Percentiles rank a stretch among this genome's conserved stretches.
Evolutionary conservation across 2,329 filamentous ascomycete genomes (phyloP).

Genomic region (Pseudocercospora fijiensis): DNA sequence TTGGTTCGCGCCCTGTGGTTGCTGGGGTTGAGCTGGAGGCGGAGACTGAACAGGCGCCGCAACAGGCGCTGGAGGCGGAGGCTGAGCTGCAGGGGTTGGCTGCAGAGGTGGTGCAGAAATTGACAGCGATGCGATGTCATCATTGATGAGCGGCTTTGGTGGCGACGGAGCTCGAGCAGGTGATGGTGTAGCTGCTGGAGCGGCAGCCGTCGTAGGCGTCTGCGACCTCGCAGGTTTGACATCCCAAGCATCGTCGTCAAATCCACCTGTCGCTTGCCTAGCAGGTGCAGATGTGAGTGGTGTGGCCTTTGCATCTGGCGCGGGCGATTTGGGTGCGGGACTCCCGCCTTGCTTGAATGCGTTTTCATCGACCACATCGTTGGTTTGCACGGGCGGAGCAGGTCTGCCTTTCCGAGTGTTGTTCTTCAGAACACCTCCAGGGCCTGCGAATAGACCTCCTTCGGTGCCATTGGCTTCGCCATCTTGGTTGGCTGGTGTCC

Average conservation of each 20-base stretch:
- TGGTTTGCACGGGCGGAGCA: conserved; percentile 79
- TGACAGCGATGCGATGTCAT: conserved; percentile 68
- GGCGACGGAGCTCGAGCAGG: conserved; percentile 41
- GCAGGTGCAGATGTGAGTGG: conserved; percentile 51
- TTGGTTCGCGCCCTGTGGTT: conserved; percentile 44
- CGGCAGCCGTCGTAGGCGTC: conserved; percentile 39
- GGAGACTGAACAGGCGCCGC: conserved; percentile 24
- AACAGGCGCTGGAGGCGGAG: conserved; percentile 42
- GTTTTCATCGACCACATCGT: conserved; percentile 82
- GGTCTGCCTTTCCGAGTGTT: conserved; percentile 92
- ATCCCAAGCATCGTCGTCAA: conserved; percentile 97
- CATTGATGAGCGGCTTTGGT: conserved; percentile 59
- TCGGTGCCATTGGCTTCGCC: conserved; percentile 58
- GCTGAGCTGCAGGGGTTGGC: conserved; percentile 52
- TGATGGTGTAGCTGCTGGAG: conserved; percentile 34
- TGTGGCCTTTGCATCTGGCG: conserved; percentile 49
- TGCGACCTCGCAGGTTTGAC: conserved; percentile 75
- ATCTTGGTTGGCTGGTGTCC: conserved; percentile 54
- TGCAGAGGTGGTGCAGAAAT: conserved; percentile 61
- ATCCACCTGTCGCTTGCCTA: conserved; percentile 58
- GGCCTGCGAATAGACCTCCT: conserved; percentile 83
- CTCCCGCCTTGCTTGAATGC: conserved; percentile 68
- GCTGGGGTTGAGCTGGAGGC: conserved; percentile 45
- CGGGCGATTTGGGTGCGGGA: conserved; percentile 43
- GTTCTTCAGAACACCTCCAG: conserved; percentile 85